Evolutionary conservation across 2,329 filamentous ascomycete genomes (phyloP).

Genomic region (Botrytis fabae): DNA sequence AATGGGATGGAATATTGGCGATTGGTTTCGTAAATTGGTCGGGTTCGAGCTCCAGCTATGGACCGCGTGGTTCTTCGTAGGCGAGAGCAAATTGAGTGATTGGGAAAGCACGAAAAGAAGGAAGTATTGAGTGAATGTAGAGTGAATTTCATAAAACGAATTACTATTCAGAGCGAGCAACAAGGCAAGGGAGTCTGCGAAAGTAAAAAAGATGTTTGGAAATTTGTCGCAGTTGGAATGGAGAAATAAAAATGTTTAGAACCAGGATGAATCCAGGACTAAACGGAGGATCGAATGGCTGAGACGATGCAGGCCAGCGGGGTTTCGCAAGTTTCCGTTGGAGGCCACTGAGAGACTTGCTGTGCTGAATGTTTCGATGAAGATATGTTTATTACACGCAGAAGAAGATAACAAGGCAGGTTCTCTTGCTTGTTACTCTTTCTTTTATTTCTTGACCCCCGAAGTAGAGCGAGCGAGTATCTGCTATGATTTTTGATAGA

Average conservation of each 20-base stretch:
- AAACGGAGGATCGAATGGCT: constrained; percentile 22
- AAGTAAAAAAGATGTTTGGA: constrained; percentile 13
- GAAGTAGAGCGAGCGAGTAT: neutral
- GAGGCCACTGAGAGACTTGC: constrained; percentile 6
- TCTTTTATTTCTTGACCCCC: neutral
- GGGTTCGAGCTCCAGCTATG: constrained; percentile 29
- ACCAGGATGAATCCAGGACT: constrained; percentile 23
- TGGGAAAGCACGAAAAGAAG: neutral
- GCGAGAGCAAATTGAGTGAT: constrained; percentile 20
- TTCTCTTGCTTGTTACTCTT: neutral
- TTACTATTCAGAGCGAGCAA: neutral
- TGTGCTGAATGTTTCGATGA: neutral
- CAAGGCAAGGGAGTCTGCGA: constrained; percentile 10
- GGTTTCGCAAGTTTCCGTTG: constrained; percentile 22
- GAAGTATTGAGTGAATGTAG: neutral
- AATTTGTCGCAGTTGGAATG: constrained; percentile 25
- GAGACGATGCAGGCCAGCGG: constrained; percentile 23
- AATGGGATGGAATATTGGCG: constrained; percentile 29
- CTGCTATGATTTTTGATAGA: neutral
- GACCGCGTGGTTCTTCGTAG: constrained; percentile 35
- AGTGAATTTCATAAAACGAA: constrained; percentile 18
- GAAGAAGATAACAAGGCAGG: neutral
- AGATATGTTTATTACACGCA: neutral
- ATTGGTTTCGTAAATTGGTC: constrained; percentile 26
- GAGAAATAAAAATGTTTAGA: constrained; percentile 22